Base-by-base conservation (phyloP, 2,329 filamentous ascomycete genomes). In the Diaporthe longicolla region DNA sequence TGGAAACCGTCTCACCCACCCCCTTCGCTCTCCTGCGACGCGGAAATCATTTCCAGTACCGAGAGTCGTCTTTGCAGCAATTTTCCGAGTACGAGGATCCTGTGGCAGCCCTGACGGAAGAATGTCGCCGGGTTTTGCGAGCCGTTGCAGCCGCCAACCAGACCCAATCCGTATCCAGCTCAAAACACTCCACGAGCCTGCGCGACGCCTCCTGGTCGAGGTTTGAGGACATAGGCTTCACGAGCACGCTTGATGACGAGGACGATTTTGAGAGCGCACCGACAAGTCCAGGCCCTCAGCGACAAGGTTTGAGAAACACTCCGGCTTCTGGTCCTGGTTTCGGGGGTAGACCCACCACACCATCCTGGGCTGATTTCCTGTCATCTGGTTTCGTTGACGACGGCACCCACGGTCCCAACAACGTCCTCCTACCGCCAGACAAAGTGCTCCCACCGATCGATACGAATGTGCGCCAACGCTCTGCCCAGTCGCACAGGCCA, bases 341-440 rank as follows among this genome's bases (percentile, higher is more conserved):
- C 59, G 74, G 74, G 19, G 95, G 90, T 48, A 90, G 97, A 73
- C 97, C 97, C 1, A 98, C 95, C 0, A 99, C 97, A 0, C 97
- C 97, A 0, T 98, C 97, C 0, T 99, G 97, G 97, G 97, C 97
- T 4, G 97, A 99, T 82, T 99, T 99, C 82, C 88, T 99, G 73
- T 98, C 95, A 1, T 95, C 95, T 55, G 97, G 97, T 1, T 99
- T 99, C 80, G 88, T 93, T 29, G 95, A 98, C 77, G 92, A 93
- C 74, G 89, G 88, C n/a, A 85, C 89, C n/a, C 88, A 88, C 76
- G 86, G 88, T 37, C 88, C 89, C 15, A 86, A 91, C 1, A 93
- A 93, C 68, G 45, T 66, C 32, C 84, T 97, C 63, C 87, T 98
- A n/a, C 95, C 96, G 0, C 95, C 95, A 0, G 95, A 98, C 82